Conservation (phyloP, 257 asterid species). For the Catharanthus roseus region DNA sequence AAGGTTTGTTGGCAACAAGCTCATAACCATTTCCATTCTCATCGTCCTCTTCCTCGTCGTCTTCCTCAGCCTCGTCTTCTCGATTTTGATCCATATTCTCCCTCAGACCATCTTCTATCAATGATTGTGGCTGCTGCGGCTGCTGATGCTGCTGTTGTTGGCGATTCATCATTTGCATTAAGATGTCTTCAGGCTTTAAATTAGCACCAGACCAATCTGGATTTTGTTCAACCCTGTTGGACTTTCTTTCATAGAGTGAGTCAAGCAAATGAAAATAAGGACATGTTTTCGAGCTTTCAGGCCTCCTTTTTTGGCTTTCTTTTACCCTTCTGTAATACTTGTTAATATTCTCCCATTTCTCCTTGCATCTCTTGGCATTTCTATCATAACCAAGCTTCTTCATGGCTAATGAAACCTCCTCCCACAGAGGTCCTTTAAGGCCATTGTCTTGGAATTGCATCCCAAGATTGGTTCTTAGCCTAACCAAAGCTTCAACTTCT, state of each 20-base stretch:
- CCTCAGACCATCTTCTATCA: constrained; percentile 26
- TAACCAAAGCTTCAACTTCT: constrained; percentile 66
- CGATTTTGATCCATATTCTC: constrained; percentile 28
- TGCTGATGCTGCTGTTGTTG: constrained; percentile 34
- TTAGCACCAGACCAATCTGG: constrained; percentile 32
- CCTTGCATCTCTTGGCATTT: constrained; percentile 75
- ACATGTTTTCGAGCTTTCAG: constrained; percentile 61
- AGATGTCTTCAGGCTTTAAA: constrained; percentile 52
- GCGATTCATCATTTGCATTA: constrained; percentile 61
- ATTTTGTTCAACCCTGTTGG: constrained; percentile 28
- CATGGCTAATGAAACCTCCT: constrained; percentile 63
- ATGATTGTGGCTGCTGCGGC: constrained; percentile 25
- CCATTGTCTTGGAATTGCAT: constrained; percentile 52
- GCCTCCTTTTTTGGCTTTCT: constrained; percentile 61
- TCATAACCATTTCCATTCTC: constrained; percentile 38
- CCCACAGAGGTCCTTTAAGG: constrained; percentile 70
- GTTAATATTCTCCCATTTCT: constrained; percentile 86
- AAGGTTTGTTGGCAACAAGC: constrained; percentile 30
- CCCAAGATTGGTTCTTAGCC: constrained; percentile 54
- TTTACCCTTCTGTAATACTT: constrained; percentile 72
- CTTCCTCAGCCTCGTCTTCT: constrained; percentile 26
- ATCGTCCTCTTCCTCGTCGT: constrained; percentile 26
- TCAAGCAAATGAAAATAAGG: constrained; percentile 62
- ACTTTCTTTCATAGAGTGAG: constrained; percentile 49
- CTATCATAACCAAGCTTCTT: constrained; percentile 59